A percentile compares a stretch with the other conserved stretches of the same genome.
Evolutionary conservation across 106 monocot species (phyloP).

Genomic region (Alisma plantagoaquatica): DNA sequence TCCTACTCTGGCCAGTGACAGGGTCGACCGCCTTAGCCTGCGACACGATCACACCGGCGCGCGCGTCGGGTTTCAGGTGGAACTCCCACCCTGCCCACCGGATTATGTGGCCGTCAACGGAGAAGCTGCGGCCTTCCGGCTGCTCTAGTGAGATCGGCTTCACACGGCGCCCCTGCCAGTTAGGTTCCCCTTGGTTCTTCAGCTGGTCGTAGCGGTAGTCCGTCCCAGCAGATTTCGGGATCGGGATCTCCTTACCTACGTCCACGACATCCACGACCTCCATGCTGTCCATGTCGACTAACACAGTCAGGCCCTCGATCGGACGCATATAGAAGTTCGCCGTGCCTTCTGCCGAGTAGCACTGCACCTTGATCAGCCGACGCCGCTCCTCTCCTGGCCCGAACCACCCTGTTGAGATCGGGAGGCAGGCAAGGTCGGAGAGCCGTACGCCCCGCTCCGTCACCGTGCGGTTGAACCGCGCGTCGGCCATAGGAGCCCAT

Average conservation of each 20-base stretch:
- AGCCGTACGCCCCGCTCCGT: conserved; percentile 42
- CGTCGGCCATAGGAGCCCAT: conserved; percentile 42
- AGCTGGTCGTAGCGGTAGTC: conserved; percentile 80
- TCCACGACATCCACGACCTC: conserved; percentile 53
- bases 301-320: conserved; percentile 89
- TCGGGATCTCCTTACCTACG: conserved; percentile 37
- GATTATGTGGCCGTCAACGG: conserved; percentile 35
- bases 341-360: conserved; percentile 74
- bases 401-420: conserved; percentile 78
- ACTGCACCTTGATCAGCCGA: conserved; percentile 73
- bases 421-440: conserved; percentile 85
- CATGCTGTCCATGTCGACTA: conserved; percentile 72
- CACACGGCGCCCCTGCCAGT: conserved; percentile 1
- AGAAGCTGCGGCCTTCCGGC: conserved; percentile 71
- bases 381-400: conserved; percentile 34
- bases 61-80: conserved; percentile 66
- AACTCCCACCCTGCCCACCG: conserved; percentile 90
- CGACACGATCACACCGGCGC: conserved; percentile 74
- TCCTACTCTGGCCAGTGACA: conserved; percentile 31
- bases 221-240: conserved; percentile 54
- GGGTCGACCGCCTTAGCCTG: conserved; percentile 35
- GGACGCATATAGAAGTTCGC: conserved; percentile 99
- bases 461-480: conserved; percentile 48
- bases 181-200: too few species aligned
- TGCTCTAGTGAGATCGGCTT: conserved; percentile 69